Conservation (phyloP, 192 early-diverging fungal genomes). For the Coemansia sp. region DNA sequence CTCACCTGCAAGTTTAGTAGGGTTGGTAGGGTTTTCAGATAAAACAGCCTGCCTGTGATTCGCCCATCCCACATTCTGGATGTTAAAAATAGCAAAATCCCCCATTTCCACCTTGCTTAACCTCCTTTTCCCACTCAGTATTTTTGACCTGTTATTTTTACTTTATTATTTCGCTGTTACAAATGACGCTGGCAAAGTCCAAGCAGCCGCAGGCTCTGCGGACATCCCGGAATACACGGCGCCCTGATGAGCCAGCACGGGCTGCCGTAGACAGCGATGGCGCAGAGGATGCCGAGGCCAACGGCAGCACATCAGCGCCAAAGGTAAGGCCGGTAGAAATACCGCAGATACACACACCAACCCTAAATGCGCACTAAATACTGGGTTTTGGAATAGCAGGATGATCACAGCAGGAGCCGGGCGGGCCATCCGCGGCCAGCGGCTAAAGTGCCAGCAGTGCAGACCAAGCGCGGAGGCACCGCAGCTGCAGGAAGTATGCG, state of each 20-base stretch:
- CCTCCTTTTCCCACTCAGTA: background rate
- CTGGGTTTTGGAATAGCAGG: background rate
- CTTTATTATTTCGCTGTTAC: background rate
- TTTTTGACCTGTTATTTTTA: background rate
- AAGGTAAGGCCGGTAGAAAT: slow-evolving; percentile 3
- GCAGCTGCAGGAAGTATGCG: background rate
- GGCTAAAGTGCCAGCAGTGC: background rate
- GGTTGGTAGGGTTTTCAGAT: background rate
- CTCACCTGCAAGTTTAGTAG: too few species aligned
- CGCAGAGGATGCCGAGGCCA: slow-evolving; percentile 3
- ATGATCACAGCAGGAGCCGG: slow-evolving; percentile 1
- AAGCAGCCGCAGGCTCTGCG: slow-evolving; percentile 10
- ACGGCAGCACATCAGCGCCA: slow-evolving; percentile 7
- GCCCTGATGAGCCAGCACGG: background rate
- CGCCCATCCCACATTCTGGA: background rate
- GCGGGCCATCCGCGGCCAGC: background rate
- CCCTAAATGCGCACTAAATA: too few species aligned
- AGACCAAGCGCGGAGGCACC: slow-evolving; percentile 5
- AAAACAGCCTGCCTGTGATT: slow-evolving; percentile 1
- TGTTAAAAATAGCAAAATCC: slow-evolving; percentile 5
- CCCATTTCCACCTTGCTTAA: background rate
- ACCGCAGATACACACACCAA: too few species aligned
- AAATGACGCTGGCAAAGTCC: slow-evolving; percentile 31
- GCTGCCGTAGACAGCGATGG: slow-evolving; percentile 4
- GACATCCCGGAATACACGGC: background rate